These are phyloP conservation scores for Rhodotorula paludigena DNA, from an alignment of 768 basidiomycete genomes.

Conservation along the genomic window DNA sequence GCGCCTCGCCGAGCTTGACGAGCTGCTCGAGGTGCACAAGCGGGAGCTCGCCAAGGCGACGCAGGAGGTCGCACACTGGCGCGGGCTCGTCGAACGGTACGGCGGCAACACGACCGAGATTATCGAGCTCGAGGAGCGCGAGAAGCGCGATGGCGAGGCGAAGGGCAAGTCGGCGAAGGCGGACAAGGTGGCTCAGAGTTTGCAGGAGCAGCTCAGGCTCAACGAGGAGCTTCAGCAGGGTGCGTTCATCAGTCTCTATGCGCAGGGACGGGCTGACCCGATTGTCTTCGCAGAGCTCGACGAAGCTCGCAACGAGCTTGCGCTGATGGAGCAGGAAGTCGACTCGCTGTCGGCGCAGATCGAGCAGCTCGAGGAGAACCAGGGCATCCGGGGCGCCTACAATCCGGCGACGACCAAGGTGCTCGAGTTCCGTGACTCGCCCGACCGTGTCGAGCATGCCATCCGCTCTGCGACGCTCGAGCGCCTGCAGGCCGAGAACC, in stretches of 20 bases:
- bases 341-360: slow-evolving; percentile 38
- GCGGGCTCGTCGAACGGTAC: slow-evolving; percentile 36
- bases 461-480: slow-evolving; percentile 70
- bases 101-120: slow-evolving; percentile 39
- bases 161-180: not conserved
- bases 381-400: slow-evolving; percentile 41
- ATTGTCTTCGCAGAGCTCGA: slow-evolving; percentile 23
- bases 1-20: slow-evolving; percentile 34
- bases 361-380: slow-evolving; percentile 38
- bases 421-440: slow-evolving; percentile 57
- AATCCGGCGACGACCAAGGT: slow-evolving; percentile 40
- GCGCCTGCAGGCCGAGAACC: slow-evolving; percentile 73
- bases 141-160: not conserved
- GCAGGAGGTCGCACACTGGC: slow-evolving; percentile 26
- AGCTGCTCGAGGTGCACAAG: slow-evolving; percentile 35
- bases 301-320: slow-evolving; percentile 27
- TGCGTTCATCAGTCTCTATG: not conserved
- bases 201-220: slow-evolving; percentile 26
- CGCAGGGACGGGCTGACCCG: too few relatives aligned
- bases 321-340: slow-evolving; percentile 32
- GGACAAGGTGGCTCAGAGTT: not conserved
- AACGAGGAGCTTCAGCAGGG: slow-evolving; percentile 33
- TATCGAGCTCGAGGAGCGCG: slow-evolving; percentile 23
- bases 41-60: slow-evolving; percentile 14
- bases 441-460: slow-evolving; percentile 75